Evolutionary conservation across 2,329 filamentous ascomycete genomes (phyloP).

Genomic region (Ophiostoma sp.): DNA sequence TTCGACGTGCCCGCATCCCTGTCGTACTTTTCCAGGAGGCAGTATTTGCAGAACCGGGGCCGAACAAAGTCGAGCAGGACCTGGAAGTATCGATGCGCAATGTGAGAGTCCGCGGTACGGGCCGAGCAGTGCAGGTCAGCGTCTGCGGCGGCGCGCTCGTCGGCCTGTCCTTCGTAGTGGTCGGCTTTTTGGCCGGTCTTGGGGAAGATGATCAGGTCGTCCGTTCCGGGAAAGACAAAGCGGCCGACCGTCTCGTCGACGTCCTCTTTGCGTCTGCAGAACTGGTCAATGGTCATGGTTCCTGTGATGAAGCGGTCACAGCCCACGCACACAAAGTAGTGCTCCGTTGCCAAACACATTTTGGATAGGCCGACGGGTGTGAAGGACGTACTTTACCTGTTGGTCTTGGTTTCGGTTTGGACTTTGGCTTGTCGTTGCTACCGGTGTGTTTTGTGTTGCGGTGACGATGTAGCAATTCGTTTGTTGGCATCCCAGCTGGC

Average conservation of each 20-base stretch:
- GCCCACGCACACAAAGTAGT: background rate
- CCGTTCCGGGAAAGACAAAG: background rate
- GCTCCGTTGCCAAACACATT: slow-evolving; percentile 11
- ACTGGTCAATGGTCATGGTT: background rate
- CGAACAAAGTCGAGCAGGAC: background rate
- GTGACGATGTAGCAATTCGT: background rate
- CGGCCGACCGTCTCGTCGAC: background rate
- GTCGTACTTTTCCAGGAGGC: background rate
- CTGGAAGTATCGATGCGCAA: background rate
- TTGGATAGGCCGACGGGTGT: background rate
- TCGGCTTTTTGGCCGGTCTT: background rate
- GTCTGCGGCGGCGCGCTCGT: background rate
- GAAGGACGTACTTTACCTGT: background rate
- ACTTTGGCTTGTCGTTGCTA: background rate
- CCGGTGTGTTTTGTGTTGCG: background rate
- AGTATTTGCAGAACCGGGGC: background rate
- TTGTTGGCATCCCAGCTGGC: background rate
- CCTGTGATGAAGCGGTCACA: background rate
- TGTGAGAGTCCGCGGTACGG: background rate
- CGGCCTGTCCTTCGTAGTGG: background rate
- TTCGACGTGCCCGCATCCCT: background rate
- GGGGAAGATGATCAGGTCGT: background rate
- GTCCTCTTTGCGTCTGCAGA: background rate
- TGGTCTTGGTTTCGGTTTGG: background rate
- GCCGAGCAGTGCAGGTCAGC: background rate